Evolutionary conservation across 148 eudicot genomes (phyloP).

Genomic region (Fallopia convolvulus): DNA sequence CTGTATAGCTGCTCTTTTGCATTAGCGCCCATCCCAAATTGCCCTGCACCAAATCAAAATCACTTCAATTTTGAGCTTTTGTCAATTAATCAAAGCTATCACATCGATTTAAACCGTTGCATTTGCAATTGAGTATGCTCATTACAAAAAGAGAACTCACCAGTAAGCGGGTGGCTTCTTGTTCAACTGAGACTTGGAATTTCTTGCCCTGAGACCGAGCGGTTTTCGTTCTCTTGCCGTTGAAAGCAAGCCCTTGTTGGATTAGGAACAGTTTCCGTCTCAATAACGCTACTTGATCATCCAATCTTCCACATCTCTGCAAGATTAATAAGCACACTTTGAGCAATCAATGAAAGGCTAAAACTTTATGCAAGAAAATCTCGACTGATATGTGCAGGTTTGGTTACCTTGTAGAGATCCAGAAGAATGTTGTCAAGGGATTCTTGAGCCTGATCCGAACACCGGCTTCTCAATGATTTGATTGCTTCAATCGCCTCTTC

Average conservation of each 20-base stretch:
- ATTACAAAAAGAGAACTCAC: constrained; percentile 25
- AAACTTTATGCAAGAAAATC: not conserved
- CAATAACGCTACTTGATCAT: constrained; percentile 73
- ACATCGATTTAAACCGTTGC: no score
- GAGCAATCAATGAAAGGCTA: not conserved
- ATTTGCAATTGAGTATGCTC: no score
- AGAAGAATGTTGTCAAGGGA: constrained; percentile 93
- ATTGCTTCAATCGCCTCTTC: constrained; percentile 96
- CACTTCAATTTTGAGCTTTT: no score
- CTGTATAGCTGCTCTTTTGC: constrained; percentile 84
- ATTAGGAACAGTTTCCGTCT: constrained; percentile 76
- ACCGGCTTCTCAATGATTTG: constrained; percentile 65
- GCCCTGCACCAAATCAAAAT: constrained; percentile 42
- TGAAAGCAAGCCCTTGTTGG: constrained; percentile 92
- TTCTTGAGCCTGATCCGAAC: constrained; percentile 96
- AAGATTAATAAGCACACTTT: not conserved
- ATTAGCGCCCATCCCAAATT: constrained; percentile 96
- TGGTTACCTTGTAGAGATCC: constrained; percentile 77
- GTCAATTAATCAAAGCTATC: no score
- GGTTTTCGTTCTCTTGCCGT: constrained; percentile 88
- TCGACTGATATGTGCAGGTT: not conserved
- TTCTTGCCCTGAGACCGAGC: constrained; percentile 96
- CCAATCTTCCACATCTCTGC: constrained; percentile 98
- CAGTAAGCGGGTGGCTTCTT: constrained; percentile 90
- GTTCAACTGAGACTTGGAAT: constrained; percentile 94